phyloP scores from a whole-genome alignment of 1,284 basidiomycete species.

The Irpex sp. region DNA sequence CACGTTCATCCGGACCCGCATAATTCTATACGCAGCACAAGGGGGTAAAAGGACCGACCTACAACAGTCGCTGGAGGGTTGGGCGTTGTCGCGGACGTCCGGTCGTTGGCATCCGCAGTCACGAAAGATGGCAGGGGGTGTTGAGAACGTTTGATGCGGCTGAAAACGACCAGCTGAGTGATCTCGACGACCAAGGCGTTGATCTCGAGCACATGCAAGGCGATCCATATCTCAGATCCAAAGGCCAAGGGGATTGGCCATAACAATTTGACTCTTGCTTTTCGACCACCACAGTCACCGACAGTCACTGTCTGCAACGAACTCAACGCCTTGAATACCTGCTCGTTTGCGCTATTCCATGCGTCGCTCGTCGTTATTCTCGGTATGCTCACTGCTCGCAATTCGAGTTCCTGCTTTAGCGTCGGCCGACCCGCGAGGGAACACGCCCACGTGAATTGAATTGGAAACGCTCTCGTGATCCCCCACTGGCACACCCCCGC shows the following conservation, averaged over 20 bases:
- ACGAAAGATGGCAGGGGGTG: background rate
- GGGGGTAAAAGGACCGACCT: background rate
- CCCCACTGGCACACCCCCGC: conserved; percentile 14
- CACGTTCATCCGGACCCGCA: background rate
- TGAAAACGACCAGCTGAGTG: background rate
- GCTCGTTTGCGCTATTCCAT: background rate
- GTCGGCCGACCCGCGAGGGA: background rate
- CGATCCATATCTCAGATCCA: background rate
- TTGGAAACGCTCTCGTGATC: conserved; percentile 17
- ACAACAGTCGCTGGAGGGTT: too few species aligned
- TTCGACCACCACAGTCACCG: too few species aligned
- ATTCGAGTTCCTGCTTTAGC: background rate
- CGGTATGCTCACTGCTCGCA: background rate
- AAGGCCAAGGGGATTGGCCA: background rate
- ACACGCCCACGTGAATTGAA: conserved; percentile 7
- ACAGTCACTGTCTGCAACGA: background rate
- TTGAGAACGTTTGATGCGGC: too few species aligned
- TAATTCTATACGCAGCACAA: background rate
- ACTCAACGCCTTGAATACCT: background rate
- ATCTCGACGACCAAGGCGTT: background rate
- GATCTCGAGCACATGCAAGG: background rate
- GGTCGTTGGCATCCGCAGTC: background rate
- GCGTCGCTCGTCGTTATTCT: background rate
- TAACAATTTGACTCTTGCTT: background rate
- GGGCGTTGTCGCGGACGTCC: background rate